Evolutionary conservation across 176 grass and related monocot genomes (phyloP).

Genomic region (Calamus simplicifolius): DNA sequence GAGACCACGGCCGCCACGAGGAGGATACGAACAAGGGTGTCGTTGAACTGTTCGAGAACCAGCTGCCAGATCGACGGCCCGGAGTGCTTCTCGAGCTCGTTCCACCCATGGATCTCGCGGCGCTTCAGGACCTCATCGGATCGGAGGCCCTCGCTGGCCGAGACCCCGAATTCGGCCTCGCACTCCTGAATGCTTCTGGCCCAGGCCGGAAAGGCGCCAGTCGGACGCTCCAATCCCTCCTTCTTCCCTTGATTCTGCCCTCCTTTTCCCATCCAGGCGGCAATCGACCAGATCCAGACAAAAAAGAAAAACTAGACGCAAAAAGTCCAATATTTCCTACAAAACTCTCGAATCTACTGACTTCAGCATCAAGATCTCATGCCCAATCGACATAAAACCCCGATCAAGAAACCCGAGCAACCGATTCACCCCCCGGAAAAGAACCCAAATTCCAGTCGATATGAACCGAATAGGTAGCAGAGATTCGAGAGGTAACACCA

Average conservation of each 20-base stretch:
- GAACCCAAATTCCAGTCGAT: too few relatives aligned
- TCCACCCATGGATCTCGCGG: conserved; percentile 27
- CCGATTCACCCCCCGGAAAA: too few relatives aligned
- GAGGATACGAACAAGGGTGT: conserved; percentile 86
- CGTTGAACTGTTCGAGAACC: conserved; percentile 62
- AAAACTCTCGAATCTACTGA: neutral
- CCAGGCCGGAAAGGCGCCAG: conserved; percentile 60
- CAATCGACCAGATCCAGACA: neutral
- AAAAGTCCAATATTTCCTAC: neutral
- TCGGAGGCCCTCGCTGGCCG: conserved; percentile 16
- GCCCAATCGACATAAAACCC: too few relatives aligned
- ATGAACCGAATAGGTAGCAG: too few relatives aligned
- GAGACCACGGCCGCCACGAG: conserved; percentile 77
- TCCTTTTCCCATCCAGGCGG: conserved; percentile 52
- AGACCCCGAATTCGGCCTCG: conserved; percentile 29
- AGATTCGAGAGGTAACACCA: too few relatives aligned
- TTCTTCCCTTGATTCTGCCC: conserved; percentile 21
- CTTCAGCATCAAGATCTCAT: too few relatives aligned
- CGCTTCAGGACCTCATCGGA: conserved; percentile 32
- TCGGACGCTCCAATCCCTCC: neutral
- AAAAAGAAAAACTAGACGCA: neutral
- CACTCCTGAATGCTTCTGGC: conserved; percentile 49
- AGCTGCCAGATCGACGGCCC: conserved; percentile 62
- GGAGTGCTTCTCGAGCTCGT: conserved; percentile 81
- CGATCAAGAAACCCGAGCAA: too few relatives aligned